Percentiles rank a stretch among this genome's conserved stretches.
Evolutionary conservation across 139 green algal species (phyloP).

Genomic region (Closterium sp.): DNA sequence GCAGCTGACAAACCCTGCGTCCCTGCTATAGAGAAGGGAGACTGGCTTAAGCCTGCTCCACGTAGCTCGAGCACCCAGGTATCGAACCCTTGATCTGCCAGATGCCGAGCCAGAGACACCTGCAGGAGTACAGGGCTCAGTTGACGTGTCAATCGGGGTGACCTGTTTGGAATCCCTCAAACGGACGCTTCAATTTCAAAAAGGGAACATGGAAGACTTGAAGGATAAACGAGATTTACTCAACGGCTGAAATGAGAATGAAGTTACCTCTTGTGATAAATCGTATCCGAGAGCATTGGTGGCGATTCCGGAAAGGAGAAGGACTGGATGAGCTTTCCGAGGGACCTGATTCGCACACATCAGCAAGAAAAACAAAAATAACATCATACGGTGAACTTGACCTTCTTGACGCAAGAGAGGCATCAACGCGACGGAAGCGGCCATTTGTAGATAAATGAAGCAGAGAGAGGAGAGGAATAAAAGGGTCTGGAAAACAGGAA

Average conservation of each 20-base stretch:
- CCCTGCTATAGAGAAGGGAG: neutral
- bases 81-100: constrained; percentile 44
- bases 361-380: constrained; percentile 9
- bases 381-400: neutral
- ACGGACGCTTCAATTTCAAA: neutral
- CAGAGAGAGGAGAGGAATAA: neutral
- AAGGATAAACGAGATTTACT: neutral
- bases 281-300: constrained; percentile 37
- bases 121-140: constrained; percentile 3
- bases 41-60: constrained; percentile 44
- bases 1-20: neutral
- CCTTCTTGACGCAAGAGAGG: neutral
- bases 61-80: constrained; percentile 51
- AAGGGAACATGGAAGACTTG: neutral
- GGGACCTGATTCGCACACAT: constrained; percentile 1
- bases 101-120: constrained; percentile 44
- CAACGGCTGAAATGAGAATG: neutral
- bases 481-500: neutral
- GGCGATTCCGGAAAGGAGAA: constrained; percentile 30
- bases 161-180: neutral
- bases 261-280: constrained; percentile 19
- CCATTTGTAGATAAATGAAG: neutral
- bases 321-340: constrained; percentile 9
- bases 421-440: neutral
- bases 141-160: neutral